Conservation (phyloP, 352 stramenopile genomes). For the Phytophthora hybrid region DNA sequence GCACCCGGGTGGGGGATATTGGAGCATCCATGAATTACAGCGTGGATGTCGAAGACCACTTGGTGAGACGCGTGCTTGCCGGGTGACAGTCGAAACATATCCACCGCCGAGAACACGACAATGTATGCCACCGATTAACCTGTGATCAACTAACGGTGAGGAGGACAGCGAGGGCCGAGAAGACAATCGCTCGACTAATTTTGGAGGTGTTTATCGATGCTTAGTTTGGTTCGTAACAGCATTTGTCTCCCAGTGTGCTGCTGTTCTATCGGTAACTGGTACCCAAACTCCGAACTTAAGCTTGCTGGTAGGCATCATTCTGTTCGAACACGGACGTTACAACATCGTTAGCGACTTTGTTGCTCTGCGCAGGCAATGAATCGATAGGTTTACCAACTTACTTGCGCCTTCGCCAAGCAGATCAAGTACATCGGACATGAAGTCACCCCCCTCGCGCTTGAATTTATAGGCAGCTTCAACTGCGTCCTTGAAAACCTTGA, state of each 20-base stretch:
- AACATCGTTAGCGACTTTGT: background rate
- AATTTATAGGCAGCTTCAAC: slow-evolving; percentile 88
- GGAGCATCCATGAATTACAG: slow-evolving; percentile 44
- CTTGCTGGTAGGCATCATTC: slow-evolving; percentile 11
- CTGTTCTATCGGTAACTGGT: background rate
- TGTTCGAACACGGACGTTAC: background rate
- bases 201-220: slow-evolving; percentile 4
- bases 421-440: slow-evolving; percentile 93
- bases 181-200: slow-evolving; percentile 11
- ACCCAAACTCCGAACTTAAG: background rate
- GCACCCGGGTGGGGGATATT: slow-evolving; percentile 44
- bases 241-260: background rate
- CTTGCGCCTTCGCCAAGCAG: slow-evolving; percentile 80
- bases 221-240: background rate
- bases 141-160: background rate
- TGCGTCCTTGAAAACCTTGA: slow-evolving; percentile 94
- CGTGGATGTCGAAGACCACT: slow-evolving; percentile 42
- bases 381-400: slow-evolving; percentile 29
- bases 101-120: background rate
- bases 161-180: background rate
- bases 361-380: background rate
- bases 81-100: slow-evolving; percentile 18
- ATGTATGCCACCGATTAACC: background rate
- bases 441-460: slow-evolving; percentile 92
- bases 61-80: slow-evolving; percentile 15